Evolutionary conservation across 2,329 filamentous ascomycete genomes (phyloP).

Genomic region (Ascochyta lentis): DNA sequence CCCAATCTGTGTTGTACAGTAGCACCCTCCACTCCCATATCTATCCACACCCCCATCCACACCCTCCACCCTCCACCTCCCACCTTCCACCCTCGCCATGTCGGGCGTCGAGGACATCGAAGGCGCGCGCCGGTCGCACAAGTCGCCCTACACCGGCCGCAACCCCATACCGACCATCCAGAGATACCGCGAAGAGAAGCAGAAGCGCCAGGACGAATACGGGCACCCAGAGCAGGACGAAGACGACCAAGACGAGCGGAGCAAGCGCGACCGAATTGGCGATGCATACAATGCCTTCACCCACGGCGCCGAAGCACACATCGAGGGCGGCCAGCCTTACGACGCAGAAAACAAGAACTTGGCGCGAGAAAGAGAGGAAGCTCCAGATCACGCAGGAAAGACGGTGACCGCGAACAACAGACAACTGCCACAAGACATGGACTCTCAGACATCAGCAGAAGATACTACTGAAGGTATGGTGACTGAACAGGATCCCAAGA

Average conservation of each 20-base stretch:
- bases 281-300: conserved; percentile 46
- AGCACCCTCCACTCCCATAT: background rate
- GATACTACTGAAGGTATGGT: conserved; percentile 55
- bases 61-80: background rate
- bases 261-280: conserved; percentile 44
- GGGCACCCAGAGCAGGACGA: conserved; percentile 30
- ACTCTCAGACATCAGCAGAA: conserved; percentile 30
- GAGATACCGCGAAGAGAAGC: conserved; percentile 56
- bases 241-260: conserved; percentile 33
- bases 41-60: background rate
- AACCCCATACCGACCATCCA: conserved; percentile 57
- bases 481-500: conserved; percentile 51
- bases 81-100: conserved; percentile 31
- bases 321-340: conserved; percentile 40
- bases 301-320: conserved; percentile 35
- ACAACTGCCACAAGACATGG: conserved; percentile 26
- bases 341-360: conserved; percentile 47
- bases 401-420: conserved; percentile 22
- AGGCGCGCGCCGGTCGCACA: conserved; percentile 45
- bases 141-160: conserved; percentile 52
- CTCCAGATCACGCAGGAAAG: conserved; percentile 43
- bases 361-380: conserved; percentile 31
- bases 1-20: background rate
- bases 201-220: conserved; percentile 48
- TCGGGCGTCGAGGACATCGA: conserved; percentile 54